Base-by-base conservation (phyloP, 352 stramenopile genomes). In the Globisporangium okanoganense region DNA sequence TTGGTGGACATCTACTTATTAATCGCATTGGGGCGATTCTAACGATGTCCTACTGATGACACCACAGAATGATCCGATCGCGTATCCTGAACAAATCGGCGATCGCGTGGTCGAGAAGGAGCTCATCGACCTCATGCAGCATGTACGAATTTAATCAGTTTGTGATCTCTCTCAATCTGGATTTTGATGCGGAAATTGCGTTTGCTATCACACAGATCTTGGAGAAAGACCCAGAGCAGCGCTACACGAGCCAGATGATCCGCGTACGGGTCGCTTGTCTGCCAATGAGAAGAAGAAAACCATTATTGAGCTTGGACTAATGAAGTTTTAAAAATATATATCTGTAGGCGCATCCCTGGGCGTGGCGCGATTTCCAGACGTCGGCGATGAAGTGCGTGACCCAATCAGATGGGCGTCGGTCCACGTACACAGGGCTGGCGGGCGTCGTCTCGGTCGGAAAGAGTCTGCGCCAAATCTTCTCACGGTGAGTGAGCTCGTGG, bases 311-410 rank as follows among this genome's bases (percentile, higher is more conserved):
- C 29, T 33, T 33, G 6, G 6, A 33, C 29, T 33, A 33, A 33
- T 33, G 29, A 33, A 33, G n/a, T 33, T 33, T 33, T 33, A 33
- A 3, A 33, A 33, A 3, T n/a, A n/a, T n/a, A n/a, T n/a, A n/a
- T 33, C 29, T 9, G 18, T 25, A 86, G 80, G 79, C 81, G 13
- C 78, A 88, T 61, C 68, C 73, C n/a, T 90, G 75, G 75, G 81
- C 81, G 47, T 90, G 77, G 81, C 71, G 70, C 44, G 81, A 88
- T n/a, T 88, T 88, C 50, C 78, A 90, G 64, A 74, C 78, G 12
- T 82, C 78, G 10, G 75, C 78, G 14, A 75, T 90, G 59, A 87
- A 88, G 56, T 90, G 81, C 49, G 77, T 88, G 59, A 86, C 69
- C 2, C 71, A 88, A 12, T 72, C 73, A 2, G 73, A 86, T 2